These are phyloP conservation scores for Trichosanthes truncata DNA, from an alignment of 306 rosid genomes.

Conservation along the genomic window DNA sequence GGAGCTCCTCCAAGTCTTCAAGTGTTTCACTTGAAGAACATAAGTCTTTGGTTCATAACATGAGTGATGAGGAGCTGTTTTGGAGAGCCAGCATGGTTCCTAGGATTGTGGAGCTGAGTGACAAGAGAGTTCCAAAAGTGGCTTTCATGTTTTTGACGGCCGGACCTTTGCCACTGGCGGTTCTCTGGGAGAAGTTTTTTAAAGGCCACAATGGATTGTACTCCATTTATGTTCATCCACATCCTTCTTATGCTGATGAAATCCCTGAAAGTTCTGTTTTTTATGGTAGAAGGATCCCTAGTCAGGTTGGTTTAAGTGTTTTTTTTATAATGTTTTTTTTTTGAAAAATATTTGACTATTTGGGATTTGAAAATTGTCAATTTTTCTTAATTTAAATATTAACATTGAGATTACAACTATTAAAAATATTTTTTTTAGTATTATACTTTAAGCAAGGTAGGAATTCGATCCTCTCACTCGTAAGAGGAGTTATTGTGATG, in stretches of 20 bases:
- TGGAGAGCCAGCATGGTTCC: constrained; percentile 29
- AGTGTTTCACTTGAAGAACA: background rate
- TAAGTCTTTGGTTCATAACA: constrained; percentile 24
- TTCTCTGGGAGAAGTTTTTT: constrained; percentile 48
- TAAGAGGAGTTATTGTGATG: too few relatives aligned
- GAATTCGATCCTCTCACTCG: too few relatives aligned
- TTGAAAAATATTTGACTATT: background rate
- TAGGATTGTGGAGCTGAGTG: background rate
- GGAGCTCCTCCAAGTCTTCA: background rate
- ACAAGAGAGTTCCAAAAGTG: constrained; percentile 27
- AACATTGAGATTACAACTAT: too few relatives aligned
- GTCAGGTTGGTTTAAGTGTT: constrained; percentile 29
- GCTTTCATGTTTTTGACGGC: constrained; percentile 57
- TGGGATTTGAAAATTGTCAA: background rate
- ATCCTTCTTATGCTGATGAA: constrained; percentile 40
- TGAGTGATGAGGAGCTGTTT: constrained; percentile 52
- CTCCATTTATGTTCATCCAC: constrained; percentile 47
- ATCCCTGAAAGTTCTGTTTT: constrained; percentile 37
- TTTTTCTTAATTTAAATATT: too few relatives aligned
- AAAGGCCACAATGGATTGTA: constrained; percentile 29
- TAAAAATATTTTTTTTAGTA: too few relatives aligned
- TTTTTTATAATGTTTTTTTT: background rate
- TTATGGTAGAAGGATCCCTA: constrained; percentile 43
- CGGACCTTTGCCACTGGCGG: constrained; percentile 39
- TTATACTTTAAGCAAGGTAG: too few relatives aligned